Base-by-base conservation (phyloP, 805 yeast genomes). In the Zygoascus flipseniorum region DNA sequence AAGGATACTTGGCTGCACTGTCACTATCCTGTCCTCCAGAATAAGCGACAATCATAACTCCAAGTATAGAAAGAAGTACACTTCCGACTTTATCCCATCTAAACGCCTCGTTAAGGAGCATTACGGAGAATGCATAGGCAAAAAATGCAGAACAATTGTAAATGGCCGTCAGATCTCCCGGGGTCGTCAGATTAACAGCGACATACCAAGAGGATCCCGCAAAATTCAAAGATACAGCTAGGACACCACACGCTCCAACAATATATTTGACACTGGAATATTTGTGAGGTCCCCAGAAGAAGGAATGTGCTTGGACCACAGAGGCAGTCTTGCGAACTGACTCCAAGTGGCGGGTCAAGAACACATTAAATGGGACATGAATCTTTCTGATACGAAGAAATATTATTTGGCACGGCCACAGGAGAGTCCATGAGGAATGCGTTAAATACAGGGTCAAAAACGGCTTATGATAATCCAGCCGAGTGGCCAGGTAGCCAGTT, bases 71-170 rank as follows among this genome's bases (percentile, higher is more conserved):
- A 42, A 83, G 72, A 1, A 80, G 58, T 16, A 89, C 96, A n/a
- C 89, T 79, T 31, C 73, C 62, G 9, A 80, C 74, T 66, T 89
- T 88, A 50, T 78, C 62, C 73, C 79, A 73, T 2, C 83, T 78
- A 61, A 87, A 80, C 48, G 68, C 71, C 62, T 89, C 96, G 35
- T 78, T 71, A 50, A 89, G 72, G 19, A 89, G 67, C 0, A 89
- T 86, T 28, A 89, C 82, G 2, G 95, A 88, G 68, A 89, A 88
- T 14, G 86, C 78, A 63, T 89, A 83, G 0, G 96, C 96, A 3
- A 90, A 84, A 66, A 89, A 89, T 0, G 96, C 95, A 14, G 92
- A 83, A 65, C 93, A 87, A 70, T 89, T 88, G 70, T 88, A 89
- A 56, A 88, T 88, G 2, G 96, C 96, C 1, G 96, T 89, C 39